Evolutionary conservation across 768 basidiomycete species (phyloP), one percentile per base, ranked within the genome.

Genomic region (Amanita muscaria): DNA sequence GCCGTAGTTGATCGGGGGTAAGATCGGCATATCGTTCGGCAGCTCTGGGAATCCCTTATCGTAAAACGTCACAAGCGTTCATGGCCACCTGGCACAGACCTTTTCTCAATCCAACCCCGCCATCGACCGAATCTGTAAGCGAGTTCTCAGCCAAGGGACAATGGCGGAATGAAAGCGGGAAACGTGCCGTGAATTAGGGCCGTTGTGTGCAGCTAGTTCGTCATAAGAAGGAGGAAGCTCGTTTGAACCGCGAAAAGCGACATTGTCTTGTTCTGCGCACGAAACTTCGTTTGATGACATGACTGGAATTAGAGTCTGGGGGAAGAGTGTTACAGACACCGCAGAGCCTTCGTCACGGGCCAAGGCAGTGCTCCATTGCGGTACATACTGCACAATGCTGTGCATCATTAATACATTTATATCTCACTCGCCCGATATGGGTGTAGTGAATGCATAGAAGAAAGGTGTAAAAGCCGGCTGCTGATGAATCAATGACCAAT

Each of bases 61-160:
- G n/a, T n/a, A n/a, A n/a, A n/a, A n/a, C n/a, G n/a, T n/a, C 61
- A 86, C 88, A 16, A 22, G 15, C 16, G 16, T 39, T 30, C 10
- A 15, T n/a, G 6, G 6, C 5, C 16, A n/a, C 6, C n/a, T 19
- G 7, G 15, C 1, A 8, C 64, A 39, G 51, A 82, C 87, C 88
- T 74, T 62, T 90, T 91, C 66, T 91, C 88, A 45, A 91, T 84
- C 88, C 88, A 91, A 5, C 79, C 77, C 57, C 73, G 76, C 88
- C 88, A 91, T 47, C 88, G 69, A 15, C 88, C 88, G 54, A 90
- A 90, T 55, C 88, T 90, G 23, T 35, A 21, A n/a, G n/a, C n/a
- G n/a, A n/a, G n/a, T n/a, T n/a, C n/a, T n/a, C n/a, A n/a, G n/a
- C 5, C 15, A 15, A 5, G 3, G 24, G 21, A 16, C 21, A 32